Evolutionary conservation across 345 rosid genomes (phyloP).

Genomic region (Salix arbutifolia): DNA sequence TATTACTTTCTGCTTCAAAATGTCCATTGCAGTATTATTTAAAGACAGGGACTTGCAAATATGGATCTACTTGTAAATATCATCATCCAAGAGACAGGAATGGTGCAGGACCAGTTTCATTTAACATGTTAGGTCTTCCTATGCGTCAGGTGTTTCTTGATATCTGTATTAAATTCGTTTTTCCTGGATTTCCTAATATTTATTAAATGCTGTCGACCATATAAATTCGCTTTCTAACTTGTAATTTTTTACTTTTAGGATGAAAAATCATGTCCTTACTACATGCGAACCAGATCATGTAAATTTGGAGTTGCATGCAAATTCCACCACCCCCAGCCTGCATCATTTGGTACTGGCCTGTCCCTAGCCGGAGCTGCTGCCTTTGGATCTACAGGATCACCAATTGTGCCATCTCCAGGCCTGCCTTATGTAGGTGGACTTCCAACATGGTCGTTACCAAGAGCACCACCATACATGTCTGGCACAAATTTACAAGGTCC

Average conservation of each 20-base stretch:
- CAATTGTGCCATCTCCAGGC: conserved; percentile 46
- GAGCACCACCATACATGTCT: conserved; percentile 42
- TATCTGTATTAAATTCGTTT: neutral
- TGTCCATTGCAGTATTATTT: conserved; percentile 53
- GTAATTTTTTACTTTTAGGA: conserved; percentile 35
- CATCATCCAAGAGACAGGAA: conserved; percentile 87
- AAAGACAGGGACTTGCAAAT: conserved; percentile 86
- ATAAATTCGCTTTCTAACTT: neutral
- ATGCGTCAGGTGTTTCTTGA: conserved; percentile 59
- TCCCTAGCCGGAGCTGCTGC: conserved; percentile 38
- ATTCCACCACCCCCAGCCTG: conserved; percentile 83
- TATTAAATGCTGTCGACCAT: neutral
- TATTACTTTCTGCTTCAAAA: neutral
- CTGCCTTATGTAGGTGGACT: conserved; percentile 51
- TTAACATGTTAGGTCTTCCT: conserved; percentile 64
- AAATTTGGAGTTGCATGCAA: conserved; percentile 77
- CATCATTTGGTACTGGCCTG: conserved; percentile 30
- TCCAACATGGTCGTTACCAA: conserved; percentile 51
- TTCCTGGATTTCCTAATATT: neutral
- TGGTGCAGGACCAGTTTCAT: conserved; percentile 74
- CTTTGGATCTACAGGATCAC: conserved; percentile 37
- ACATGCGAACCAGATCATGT: conserved; percentile 72
- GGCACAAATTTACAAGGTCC: conserved; percentile 44
- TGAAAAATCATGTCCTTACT: conserved; percentile 73
- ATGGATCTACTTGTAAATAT: conserved; percentile 76